phyloP scores from a whole-genome alignment of 805 yeast genomes.

The Ogataea angusta region DNA sequence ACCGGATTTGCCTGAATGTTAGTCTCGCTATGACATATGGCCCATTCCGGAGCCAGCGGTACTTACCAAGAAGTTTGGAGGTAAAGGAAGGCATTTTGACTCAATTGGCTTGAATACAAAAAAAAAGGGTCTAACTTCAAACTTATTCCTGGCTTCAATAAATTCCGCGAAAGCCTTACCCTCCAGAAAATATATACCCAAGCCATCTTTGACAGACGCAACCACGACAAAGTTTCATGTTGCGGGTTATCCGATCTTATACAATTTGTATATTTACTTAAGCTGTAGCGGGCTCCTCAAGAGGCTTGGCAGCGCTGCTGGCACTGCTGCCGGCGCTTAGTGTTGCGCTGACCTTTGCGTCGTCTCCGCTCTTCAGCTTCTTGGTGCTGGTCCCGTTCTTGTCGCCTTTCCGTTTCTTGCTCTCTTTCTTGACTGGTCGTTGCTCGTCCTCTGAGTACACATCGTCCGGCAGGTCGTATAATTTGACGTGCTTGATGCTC shows the following conservation, averaged over 20 bases:
- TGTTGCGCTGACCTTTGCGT: conserved; percentile 6
- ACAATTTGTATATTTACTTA: neutral
- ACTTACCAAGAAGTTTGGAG: conserved; percentile 28
- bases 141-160: neutral
- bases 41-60: neutral
- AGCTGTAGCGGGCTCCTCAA: conserved; percentile 9
- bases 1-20: conserved; percentile 19
- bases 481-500: conserved; percentile 67
- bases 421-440: conserved; percentile 61
- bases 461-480: conserved; percentile 78
- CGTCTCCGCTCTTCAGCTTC: conserved; percentile 24
- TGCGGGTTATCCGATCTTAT: neutral
- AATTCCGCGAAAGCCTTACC: conserved; percentile 4
- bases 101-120: neutral
- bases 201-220: neutral
- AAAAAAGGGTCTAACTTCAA: neutral
- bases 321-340: conserved; percentile 10
- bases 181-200: neutral
- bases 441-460: conserved; percentile 78
- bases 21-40: neutral
- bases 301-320: conserved; percentile 3
- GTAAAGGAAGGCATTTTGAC: conserved; percentile 26
- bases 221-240: conserved; percentile 4
- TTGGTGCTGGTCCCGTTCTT: conserved; percentile 33
- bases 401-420: conserved; percentile 49